Base-by-base conservation (phyloP, 495 filamentous ascomycete genomes). In the Penicillium coffeae region DNA sequence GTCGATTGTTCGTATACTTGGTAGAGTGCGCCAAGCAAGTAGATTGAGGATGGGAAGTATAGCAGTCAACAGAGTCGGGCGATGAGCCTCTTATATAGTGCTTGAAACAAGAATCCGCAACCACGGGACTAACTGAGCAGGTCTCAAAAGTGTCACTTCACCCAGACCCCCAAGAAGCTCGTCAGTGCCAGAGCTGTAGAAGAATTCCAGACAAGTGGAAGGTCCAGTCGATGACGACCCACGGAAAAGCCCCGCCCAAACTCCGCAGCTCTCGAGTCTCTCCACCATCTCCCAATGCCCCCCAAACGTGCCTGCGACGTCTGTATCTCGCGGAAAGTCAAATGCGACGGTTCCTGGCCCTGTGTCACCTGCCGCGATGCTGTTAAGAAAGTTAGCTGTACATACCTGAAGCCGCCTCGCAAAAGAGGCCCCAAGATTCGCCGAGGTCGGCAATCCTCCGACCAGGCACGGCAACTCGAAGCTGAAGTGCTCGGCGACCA, bases 271-370 rank as follows among this genome's bases (percentile, higher is more conserved):
- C 16, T 30, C 13, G 15, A 21, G 14, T 21, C 3, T 33, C 18
- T 5, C 34, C 34, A 8, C 22, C 9, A 33, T 40, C 16, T 30
- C 39, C 34, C 27, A 12, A 63, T 61, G 62, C 45, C 56, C 38
- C 54, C 49, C 13, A 69, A 66, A 57, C 48, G 63, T 49, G 65
- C 63, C 30, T 66, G 65, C 32, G 60, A 69, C 50, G 44, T 40
- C 20, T 68, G 63, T 30, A 68, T 66, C 33, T 48, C 54, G 22
- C 56, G 65, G 30, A 68, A 68, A 46, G 55, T 68, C 12, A 65
- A 62, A 37, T 68, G 65, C 49, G 62, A 49, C 38, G 65, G 63
- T 20, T 45, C 58, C 8, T 66, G 54, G 58, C 63, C 63, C 19
- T 68, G 65, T 47, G 43, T 56, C 35, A 60, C 60, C 13, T 68